Evolutionary conservation across 2,329 filamentous ascomycete genomes (phyloP), one percentile per base, ranked within the genome.

Genomic region (Aschersonia sp.): DNA sequence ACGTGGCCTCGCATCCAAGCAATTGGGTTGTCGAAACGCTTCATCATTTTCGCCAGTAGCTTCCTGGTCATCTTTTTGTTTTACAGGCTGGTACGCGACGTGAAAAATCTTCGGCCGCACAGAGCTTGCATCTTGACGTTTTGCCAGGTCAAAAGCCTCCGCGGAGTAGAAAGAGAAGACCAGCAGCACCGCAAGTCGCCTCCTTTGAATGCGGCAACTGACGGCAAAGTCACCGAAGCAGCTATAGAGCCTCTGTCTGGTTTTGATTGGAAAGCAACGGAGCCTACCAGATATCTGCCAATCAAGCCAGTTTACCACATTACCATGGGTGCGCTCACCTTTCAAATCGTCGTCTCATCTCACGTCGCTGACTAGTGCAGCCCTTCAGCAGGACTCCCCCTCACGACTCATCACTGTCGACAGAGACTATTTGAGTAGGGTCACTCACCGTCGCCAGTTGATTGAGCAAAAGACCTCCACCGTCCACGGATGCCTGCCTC

Each of bases 401-500:
- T 72, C 72, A 0, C 67, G 77, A 10, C 65, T 78, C 11, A 72
- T 79, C 51, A 62, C 68, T 10, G 66, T 79, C 14, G 75, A 79
- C 53, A 59, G 56, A 39, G 67, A 73, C 49, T 79, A 78, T 55
- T 58, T 66, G 6, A 55, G 62, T 6, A 65, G 71, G 2, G 62
- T 78, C 30, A 61, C 51, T 1, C 53, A 62, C 3, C 65, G 73
- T 4, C 62, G 63, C 1, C 41, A 52, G 0, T 61, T 70, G 9
- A 64, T 76, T 40, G 45, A 53, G 1, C 46, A 63, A 2, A 62
- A 76, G 49, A 56, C 61, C 1, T 47, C 55, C 1, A 62, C 61
- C 2, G 69, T 72, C 0, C 61, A 71, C 29, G 73, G 72, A 0
- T 66, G 61, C 31, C 57, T 67, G 0, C 64, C 66, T 0, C 53